Percentiles rank a stretch among this genome's conserved stretches.
phyloP scores from a whole-genome alignment of 257 asterid genomes.

The Solanum pennellii region DNA sequence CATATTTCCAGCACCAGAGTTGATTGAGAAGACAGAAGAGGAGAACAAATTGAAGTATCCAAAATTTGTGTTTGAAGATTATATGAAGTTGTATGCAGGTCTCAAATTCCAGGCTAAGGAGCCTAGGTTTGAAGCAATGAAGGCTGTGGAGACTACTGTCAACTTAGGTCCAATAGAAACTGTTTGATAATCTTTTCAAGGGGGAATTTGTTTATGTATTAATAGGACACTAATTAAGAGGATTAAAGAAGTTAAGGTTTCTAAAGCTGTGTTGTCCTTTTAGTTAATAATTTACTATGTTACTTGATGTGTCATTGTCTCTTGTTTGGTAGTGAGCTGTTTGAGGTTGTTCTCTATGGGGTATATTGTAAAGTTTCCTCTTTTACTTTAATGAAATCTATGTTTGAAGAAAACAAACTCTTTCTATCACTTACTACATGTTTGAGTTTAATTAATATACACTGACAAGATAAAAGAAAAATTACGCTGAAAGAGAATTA shows the following conservation, averaged over 20 bases:
- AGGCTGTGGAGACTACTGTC: constrained; percentile 21
- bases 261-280: neutral
- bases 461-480: neutral
- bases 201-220: neutral
- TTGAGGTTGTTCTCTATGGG: neutral
- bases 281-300: neutral
- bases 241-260: neutral
- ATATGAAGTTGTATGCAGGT: constrained; percentile 58
- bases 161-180: constrained; percentile 40
- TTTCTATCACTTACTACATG: neutral
- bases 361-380: neutral
- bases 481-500: neutral
- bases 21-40: constrained; percentile 36
- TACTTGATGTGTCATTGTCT: neutral
- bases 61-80: constrained; percentile 64
- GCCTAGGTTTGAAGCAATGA: constrained; percentile 71
- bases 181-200: constrained; percentile 17
- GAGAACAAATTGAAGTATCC: constrained; percentile 34
- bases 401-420: no score
- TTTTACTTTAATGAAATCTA: neutral
- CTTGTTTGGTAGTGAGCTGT: neutral
- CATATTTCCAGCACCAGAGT: constrained; percentile 44
- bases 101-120: constrained; percentile 69
- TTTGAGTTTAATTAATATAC: neutral
- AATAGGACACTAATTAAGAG: neutral